Percentiles rank a stretch among this genome's conserved stretches.
Conservation (phyloP, 2,329 filamentous ascomycete genomes). For the Epichloe bromicola region DNA sequence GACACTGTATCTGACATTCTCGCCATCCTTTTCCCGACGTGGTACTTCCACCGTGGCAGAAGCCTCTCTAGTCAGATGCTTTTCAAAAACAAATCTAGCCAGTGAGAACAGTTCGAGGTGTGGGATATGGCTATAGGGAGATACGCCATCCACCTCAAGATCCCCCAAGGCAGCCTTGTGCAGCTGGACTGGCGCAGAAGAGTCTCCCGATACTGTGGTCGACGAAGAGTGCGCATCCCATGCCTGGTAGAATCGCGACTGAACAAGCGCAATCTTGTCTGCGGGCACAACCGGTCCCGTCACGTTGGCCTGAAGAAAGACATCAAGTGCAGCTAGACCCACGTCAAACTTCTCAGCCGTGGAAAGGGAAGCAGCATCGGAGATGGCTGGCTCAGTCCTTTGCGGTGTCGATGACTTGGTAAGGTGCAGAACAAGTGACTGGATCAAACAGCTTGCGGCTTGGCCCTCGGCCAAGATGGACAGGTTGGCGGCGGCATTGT, state of each 20-base stretch:
- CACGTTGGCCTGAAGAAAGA: slow-evolving; percentile 76
- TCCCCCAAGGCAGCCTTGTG: slow-evolving; percentile 49
- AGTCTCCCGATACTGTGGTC: neutral
- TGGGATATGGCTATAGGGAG: slow-evolving; percentile 73
- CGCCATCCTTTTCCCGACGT: slow-evolving; percentile 19
- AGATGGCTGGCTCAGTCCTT: neutral
- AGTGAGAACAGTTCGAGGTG: slow-evolving; percentile 73
- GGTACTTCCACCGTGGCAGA: slow-evolving; percentile 14
- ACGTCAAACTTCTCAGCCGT: slow-evolving; percentile 14
- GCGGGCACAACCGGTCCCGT: slow-evolving; percentile 64
- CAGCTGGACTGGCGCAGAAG: slow-evolving; percentile 24
- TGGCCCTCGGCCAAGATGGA: slow-evolving; percentile 6
- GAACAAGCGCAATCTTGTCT: slow-evolving; percentile 14
- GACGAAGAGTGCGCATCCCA: slow-evolving; percentile 12
- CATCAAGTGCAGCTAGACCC: slow-evolving; percentile 40
- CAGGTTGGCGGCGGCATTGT: slow-evolving; percentile 5
- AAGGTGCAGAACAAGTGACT: slow-evolving; percentile 2
- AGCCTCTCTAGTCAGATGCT: slow-evolving; percentile 10
- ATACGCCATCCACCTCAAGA: slow-evolving; percentile 71
- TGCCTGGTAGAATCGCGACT: slow-evolving; percentile 27
- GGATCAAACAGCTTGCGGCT: slow-evolving; percentile 5
- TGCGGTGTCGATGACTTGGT: neutral
- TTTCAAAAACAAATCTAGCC: slow-evolving; percentile 40
- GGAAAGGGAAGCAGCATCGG: slow-evolving; percentile 1
- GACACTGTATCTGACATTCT: slow-evolving; percentile 34